Base-by-base conservation (phyloP, 495 filamentous ascomycete species). In the Xylaria grammica region DNA sequence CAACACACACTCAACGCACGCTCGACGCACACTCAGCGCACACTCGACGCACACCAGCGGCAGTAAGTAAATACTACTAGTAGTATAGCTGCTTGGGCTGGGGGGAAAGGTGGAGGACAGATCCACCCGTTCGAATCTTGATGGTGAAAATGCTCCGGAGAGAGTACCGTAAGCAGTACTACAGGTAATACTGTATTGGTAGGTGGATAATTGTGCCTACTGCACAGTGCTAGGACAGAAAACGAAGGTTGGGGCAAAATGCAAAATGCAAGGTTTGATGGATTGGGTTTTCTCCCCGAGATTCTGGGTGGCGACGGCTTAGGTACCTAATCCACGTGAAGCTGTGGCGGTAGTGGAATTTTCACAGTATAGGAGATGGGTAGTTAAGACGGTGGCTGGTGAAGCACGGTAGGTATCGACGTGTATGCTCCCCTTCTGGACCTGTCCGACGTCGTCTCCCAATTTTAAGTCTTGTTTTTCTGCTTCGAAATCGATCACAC, bases 381-480 rank as follows among this genome's bases (percentile, higher is more conserved):
- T 27, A 27, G 38, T 22, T 20, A 22, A 42, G 42, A 30, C 42
- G 32, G 56, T 59, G 29, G 40, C 42, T 48, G 42, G 20, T 45
- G 38, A 57, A 26, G 26, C 38, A 24, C 17, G 15, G 54, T n/a
- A 20, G 54, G 36, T n/a, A 26, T 48, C 10, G 42, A 34, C 22
- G 11, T 24, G 40, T 15, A 8, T 24, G 42, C 34, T 30, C 40
- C 27, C 42, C 56, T 53, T 45, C 49, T 10, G 13, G 50, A 32
- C 52, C 20, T 27, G 27, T 52, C 38, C 40, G 34, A 46, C 27
- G 38, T 55, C 51, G 60, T 32, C n/a, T 54, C 29, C 51, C 20
- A 46, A 48, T 55, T 38, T 63, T 36, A 55, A 55, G 30, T 63
- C 34, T 54, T 50, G 29, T 32, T 48, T 62, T 54, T 63, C 60